Conservation (phyloP, 1,139 yeast species). For the Sugiyamaella sp. region DNA sequence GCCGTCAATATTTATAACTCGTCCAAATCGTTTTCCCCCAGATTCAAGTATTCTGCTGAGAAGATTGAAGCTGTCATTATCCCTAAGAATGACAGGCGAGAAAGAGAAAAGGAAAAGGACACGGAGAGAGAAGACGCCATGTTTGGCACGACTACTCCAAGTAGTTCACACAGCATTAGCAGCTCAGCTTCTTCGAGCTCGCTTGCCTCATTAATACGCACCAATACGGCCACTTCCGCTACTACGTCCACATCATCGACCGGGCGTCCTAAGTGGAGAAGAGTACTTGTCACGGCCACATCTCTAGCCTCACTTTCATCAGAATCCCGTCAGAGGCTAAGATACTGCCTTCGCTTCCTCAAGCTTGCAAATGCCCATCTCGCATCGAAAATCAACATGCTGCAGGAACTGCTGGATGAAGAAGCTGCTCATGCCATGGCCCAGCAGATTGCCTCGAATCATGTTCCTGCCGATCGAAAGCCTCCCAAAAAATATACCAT, state of each 20-base stretch:
- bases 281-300: conserved; percentile 47
- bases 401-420: conserved; percentile 57
- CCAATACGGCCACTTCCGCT: background rate
- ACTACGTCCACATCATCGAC: background rate
- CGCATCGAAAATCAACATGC: conserved; percentile 60
- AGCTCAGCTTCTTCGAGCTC: conserved; percentile 20
- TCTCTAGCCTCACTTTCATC: conserved; percentile 53
- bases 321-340: conserved; percentile 70
- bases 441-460: conserved; percentile 35
- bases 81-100: conserved; percentile 11
- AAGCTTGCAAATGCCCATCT: conserved; percentile 77
- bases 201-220: background rate
- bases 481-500: conserved; percentile 34
- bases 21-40: conserved; percentile 57
- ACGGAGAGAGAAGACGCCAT: conserved; percentile 36
- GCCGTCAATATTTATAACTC: conserved; percentile 64
- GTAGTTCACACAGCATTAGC: conserved; percentile 29
- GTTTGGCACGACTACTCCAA: conserved; percentile 35
- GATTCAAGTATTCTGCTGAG: conserved; percentile 67
- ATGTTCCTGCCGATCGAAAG: conserved; percentile 28
- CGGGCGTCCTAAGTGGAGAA: conserved; percentile 39
- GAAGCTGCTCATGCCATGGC: conserved; percentile 41
- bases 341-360: conserved; percentile 72
- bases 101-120: conserved; percentile 45
- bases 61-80: conserved; percentile 64